Base-by-base conservation (phyloP, 495 filamentous ascomycete genomes). In the Penicillium cinerascens region DNA sequence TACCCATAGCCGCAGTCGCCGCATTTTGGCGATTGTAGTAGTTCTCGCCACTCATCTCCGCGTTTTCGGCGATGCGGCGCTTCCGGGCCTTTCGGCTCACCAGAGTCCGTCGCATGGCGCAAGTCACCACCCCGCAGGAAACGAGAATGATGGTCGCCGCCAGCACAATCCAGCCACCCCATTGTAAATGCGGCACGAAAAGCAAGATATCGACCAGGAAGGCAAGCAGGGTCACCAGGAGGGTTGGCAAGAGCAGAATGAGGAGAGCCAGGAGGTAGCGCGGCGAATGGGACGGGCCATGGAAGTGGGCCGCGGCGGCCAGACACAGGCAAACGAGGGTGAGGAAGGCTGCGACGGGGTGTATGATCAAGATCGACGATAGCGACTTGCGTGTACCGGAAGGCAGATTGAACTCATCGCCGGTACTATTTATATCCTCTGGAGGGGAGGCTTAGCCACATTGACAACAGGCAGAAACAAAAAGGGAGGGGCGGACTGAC, bases 141-240 rank as follows among this genome's bases (percentile, higher is more conserved):
- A 89, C 84, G 40, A 95, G 88, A 40, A 97, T 73, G 50, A 97
- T 88, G 16, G 91, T 93, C 18, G 93, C 89, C 16, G 84, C 93
- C 23, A 98, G 79, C 15, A 97, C 93, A 53, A 98, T 82, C 82
- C 92, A 98, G 52, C 92, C 92, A 56, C 89, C 93, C 91, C 92
- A 97, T 61, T 83, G 79, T 68, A 96, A 67, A 71, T 97, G 93
- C 29, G 93, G 93, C 21, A 96, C 88, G 64, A 98, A 98, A 16
- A 98, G 81, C 29, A 98, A 71, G n/a, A 98, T 88, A 68, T 98
- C 93, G 52, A 97, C 84, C 46, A 98, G 76, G 71, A 98, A 97
- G 18, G 91, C 87, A 21, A 97, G 76, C 9, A 97, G 79, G 21
- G 89, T 84, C 50, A 92, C 82, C 36, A 98, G 74, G 27, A 97